Base-by-base conservation (phyloP, 1,284 basidiomycete genomes). In the Pascua sp. region DNA sequence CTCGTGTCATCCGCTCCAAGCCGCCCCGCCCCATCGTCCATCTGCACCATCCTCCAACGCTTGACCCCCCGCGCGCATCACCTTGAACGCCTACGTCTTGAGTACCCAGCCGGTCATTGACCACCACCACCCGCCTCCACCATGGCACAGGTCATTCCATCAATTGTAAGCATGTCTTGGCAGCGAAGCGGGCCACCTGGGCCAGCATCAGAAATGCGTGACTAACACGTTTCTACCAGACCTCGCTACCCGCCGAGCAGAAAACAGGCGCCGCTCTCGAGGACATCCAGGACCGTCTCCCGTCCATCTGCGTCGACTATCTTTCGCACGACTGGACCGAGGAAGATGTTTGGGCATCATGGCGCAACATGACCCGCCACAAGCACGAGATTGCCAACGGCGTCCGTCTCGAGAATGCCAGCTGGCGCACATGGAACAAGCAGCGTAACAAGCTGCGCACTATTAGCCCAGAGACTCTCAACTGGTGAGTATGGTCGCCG, bases 351-450 rank as follows among this genome's bases (percentile, higher is more conserved):
- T 97, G 93, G 93, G 87, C 90, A 56, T 92, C 89, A 51, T 98
- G 95, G 95, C 85, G 95, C 66, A 91, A 88, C 73, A 98, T 98
- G 93, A 98, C 95, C 49, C 86, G 91, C 64, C 90, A 93, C 81
- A 98, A 98, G 85, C 90, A 97, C 75, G 94, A 95, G 79, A 97
- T 98, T 71, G 86, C 92, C 12, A 98, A 98, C 74, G 95, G 95
- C 49, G 84, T 90, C 56, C 82, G 95, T 51, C 84, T 98, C 59
- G 96, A 98, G 81, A 98, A 98, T 72, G 96, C 96, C 5, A 90
- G 87, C 68, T 98, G 95, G 95, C 81, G 96, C 47, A 98, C 95
- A 1, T 98, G 96, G 95, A 95, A 94, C 84, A 98, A 98, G 79
- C 95, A 98, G 83, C 83, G 95, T 63, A 97, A 96, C 69, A 92